A percentile compares a stretch with the other conserved stretches of the same genome.
Conservation (phyloP, 2,329 filamentous ascomycete species). For the Claviceps humidiphila region DNA sequence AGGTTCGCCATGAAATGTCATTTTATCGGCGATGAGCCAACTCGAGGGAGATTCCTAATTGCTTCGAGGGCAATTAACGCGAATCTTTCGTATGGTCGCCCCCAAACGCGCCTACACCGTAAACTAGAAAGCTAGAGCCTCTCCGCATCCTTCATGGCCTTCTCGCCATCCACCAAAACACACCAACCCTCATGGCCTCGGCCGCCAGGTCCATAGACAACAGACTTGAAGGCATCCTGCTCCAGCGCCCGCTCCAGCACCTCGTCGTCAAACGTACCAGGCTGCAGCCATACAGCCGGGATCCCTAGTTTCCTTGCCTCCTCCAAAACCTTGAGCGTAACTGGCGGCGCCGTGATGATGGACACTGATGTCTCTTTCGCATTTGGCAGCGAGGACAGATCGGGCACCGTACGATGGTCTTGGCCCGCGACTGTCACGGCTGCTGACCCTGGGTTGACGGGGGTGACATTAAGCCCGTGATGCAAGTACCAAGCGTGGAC, state of each 20-base stretch:
- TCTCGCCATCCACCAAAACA: conserved; percentile 72
- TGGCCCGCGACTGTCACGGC: conserved; percentile 47
- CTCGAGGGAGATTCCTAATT: no score
- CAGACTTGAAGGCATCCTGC: conserved; percentile 51
- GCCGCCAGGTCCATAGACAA: conserved; percentile 53
- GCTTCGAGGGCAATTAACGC: no score
- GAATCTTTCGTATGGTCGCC: no score
- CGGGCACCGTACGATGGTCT: conserved; percentile 50
- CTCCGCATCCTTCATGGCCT: conserved; percentile 41
- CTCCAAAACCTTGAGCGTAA: conserved; percentile 60
- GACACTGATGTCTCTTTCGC: conserved; percentile 64
- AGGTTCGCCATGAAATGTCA: no score
- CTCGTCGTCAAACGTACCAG: conserved; percentile 70
- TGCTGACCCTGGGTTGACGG: conserved; percentile 63
- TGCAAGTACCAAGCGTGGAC: conserved; percentile 83
- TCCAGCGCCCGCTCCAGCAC: conserved; percentile 55
- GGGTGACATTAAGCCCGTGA: conserved; percentile 63
- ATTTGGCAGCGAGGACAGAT: conserved; percentile 49
- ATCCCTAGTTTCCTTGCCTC: conserved; percentile 67
- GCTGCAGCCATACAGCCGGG: conserved; percentile 75
- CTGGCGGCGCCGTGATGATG: conserved; percentile 72
- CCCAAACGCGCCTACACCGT: no score
- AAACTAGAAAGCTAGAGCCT: conserved; percentile 26
- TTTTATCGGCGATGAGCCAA: no score
- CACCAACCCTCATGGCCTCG: conserved; percentile 68